A percentile compares a stretch with the other conserved stretches of the same genome.
Evolutionary conservation across 176 grass and related monocot genomes (phyloP).

Genomic region (Hordeum vulgare): MorexV3_pseudomolecules_assembly NC_058521.1:603695420-603695919

Average conservation of each 20-base stretch:
- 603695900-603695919: conserved; percentile 69
- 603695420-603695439: not conserved
- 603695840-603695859: conserved; percentile 62
- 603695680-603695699: not conserved
- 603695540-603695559: conserved; percentile 9
- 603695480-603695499: conserved; percentile 95
- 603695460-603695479: conserved; percentile 61
- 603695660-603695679: conserved; percentile 2
- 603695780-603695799: not conserved
- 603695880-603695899: conserved; percentile 81
- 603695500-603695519: conserved; percentile 77
- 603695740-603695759: not conserved
- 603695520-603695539: conserved; percentile 27
- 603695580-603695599: not conserved
- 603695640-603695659: not conserved
- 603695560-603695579: not conserved
- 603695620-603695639: not conserved
- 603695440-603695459: conserved; percentile 57
- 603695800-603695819: not conserved
- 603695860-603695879: conserved; percentile 99
- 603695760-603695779: not conserved
- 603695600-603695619: not conserved
- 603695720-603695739: not conserved
- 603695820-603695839: conserved; percentile 9
- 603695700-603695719: not conserved